Base-by-base conservation (phyloP, 495 filamentous ascomycete genomes). In the Ramalina intermedia region DNA sequence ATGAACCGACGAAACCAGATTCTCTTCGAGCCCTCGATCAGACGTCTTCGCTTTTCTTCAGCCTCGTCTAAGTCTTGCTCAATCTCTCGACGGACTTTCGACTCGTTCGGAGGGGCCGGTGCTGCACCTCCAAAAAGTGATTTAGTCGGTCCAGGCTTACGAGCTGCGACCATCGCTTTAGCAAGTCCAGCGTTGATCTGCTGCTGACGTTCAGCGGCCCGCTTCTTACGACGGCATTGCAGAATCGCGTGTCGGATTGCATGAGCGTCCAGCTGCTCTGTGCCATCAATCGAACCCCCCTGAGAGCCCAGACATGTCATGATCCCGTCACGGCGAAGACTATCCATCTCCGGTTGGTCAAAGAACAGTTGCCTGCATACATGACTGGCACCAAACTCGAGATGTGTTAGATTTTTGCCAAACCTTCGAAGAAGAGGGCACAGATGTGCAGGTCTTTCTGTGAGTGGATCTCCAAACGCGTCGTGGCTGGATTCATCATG, bases 361-460 rank as follows among this genome's bases (percentile, higher is more conserved):
- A 56, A 56, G 27, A 56, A 56, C 2, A 56, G 37, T 33, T 56
- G 45, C 16, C 54, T 38, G 45, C 54, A 56, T 23, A 56, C 33
- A 18, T 37, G 35, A 24, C 2, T 0, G n/a, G 54, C 50, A 23
- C 39, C 54, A 36, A 42, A 53, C 14, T 53, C 50, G 9, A 56
- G 33, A 44, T 56, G 47, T 9, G 40, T 43, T 17, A 56, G 45
- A 3, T 47, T 50, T 17, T 47, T 53, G 21, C 40, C 37, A 36
- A 53, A 56, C 4, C 47, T 48, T 29, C 50, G 41, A 17, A 50
- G 37, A 35, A 50, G 52, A 14, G 53, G 53, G 39, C 53, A 55
- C 13, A 55, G 41, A 47, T 55, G 53, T 14, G 37, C 20, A 29
- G 52, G 40, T 38, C 12, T 4, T 44, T 43, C 35, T 27, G 9